Conservation (phyloP, 768 basidiomycete species). For the Mycena olivaceomarginata region DNA sequence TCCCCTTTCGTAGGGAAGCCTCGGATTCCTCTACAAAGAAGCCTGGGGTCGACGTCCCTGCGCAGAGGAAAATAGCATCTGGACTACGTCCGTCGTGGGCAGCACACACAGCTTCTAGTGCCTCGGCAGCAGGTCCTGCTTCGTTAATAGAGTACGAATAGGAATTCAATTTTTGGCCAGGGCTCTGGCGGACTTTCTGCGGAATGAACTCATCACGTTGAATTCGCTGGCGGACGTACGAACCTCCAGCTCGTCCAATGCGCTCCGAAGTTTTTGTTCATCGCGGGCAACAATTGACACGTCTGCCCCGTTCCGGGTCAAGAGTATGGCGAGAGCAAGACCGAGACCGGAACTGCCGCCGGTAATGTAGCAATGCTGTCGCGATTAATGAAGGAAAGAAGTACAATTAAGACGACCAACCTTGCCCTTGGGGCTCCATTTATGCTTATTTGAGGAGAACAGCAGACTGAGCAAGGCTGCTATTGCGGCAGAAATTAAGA, state of each 20-base stretch:
- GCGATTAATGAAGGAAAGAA: neutral
- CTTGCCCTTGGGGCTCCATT: constrained; percentile 67
- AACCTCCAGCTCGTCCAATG: constrained; percentile 75
- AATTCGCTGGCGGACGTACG: constrained; percentile 32
- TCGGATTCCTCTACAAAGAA: constrained; percentile 76
- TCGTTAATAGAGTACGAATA: constrained; percentile 76
- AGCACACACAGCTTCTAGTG: constrained; percentile 70
- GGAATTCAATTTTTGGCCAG: constrained; percentile 70
- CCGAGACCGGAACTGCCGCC: constrained; percentile 84
- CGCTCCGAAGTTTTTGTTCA: constrained; percentile 70
- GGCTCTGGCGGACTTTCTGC: constrained; percentile 66
- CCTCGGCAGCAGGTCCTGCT: constrained; percentile 65
- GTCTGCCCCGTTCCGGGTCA: constrained; percentile 77
- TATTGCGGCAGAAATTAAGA: constrained; percentile 19
- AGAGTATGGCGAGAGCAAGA: constrained; percentile 75
- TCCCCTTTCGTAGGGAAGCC: constrained; percentile 69
- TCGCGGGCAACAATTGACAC: constrained; percentile 83
- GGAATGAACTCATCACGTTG: neutral
- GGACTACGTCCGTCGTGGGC: constrained; percentile 69
- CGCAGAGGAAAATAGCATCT: constrained; percentile 81
- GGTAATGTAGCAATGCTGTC: constrained; percentile 85
- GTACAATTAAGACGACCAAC: constrained; percentile 45
- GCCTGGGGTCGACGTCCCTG: constrained; percentile 76
- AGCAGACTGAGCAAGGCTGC: constrained; percentile 18
- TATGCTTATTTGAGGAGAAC: constrained; percentile 50